Evolutionary conservation across 148 eudicot species (phyloP).

Genomic region (Drosera capensis): DNA sequence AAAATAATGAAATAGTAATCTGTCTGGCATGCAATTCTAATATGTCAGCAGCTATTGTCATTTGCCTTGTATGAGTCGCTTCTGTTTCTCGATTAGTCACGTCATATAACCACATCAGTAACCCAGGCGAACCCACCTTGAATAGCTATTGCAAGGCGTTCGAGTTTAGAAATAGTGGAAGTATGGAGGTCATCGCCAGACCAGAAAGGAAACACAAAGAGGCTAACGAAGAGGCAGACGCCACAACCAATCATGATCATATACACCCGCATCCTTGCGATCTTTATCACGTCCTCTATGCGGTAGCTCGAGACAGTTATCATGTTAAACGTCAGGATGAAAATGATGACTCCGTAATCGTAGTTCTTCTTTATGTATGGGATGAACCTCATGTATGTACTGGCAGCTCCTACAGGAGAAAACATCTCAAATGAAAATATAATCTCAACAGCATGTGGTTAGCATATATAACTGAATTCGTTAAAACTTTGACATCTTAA

Average conservation of each 20-base stretch:
- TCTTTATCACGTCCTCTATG: slow-evolving; percentile 45
- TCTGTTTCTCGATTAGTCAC: too few relatives aligned
- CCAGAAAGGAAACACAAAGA: slow-evolving; percentile 72
- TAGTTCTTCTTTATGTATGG: slow-evolving; percentile 83
- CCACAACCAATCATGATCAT: slow-evolving; percentile 69
- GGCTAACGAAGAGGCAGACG: slow-evolving; percentile 66
- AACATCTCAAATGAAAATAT: neutral
- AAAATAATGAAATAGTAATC: too few relatives aligned
- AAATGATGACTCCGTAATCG: slow-evolving; percentile 84
- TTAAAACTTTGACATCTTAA: neutral
- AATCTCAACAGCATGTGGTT: neutral
- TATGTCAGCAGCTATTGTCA: too few relatives aligned
- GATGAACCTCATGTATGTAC: slow-evolving; percentile 68
- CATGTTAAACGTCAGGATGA: slow-evolving; percentile 71
- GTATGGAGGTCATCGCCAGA: slow-evolving; percentile 82
- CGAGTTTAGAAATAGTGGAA: slow-evolving; percentile 59
- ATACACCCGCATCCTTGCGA: slow-evolving; percentile 54
- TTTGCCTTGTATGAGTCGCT: too few relatives aligned
- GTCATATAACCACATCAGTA: too few relatives aligned
- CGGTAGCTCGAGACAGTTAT: slow-evolving; percentile 76
- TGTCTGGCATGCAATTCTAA: too few relatives aligned
- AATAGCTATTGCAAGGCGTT: slow-evolving; percentile 60
- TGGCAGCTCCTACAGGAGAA: slow-evolving; percentile 33
- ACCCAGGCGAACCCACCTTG: too few relatives aligned
- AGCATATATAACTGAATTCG: neutral